These are phyloP conservation scores for Haplosporangium sp. DNA, from an alignment of 371 early-diverging fungal species.

Conservation along the genomic window DNA sequence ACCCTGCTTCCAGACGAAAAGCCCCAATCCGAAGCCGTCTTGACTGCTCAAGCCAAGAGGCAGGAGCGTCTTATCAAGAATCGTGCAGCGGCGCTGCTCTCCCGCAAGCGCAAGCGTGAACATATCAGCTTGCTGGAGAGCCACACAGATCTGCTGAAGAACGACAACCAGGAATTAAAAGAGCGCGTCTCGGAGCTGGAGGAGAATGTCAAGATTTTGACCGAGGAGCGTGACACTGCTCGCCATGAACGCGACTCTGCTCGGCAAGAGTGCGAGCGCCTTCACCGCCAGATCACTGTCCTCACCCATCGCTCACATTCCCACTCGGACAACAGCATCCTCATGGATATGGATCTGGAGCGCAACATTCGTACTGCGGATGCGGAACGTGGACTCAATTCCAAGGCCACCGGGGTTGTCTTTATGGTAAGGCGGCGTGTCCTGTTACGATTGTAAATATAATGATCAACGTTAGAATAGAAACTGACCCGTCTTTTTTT, in stretches of 20 bases:
- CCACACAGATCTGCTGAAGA: slow-evolving; percentile 68
- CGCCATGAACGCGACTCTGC: slow-evolving; percentile 56
- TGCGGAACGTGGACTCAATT: slow-evolving; percentile 51
- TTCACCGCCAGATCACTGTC: slow-evolving; percentile 38
- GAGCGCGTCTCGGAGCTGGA: slow-evolving; percentile 71
- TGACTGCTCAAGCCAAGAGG: slow-evolving; percentile 66
- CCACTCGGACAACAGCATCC: slow-evolving; percentile 21
- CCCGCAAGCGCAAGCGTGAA: slow-evolving; percentile 90
- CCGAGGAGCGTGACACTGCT: slow-evolving; percentile 56
- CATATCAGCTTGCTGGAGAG: slow-evolving; percentile 82
- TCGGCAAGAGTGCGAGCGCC: slow-evolving; percentile 51
- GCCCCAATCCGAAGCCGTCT: slow-evolving; percentile 50
- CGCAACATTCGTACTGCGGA: slow-evolving; percentile 39
- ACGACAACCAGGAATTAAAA: slow-evolving; percentile 71
- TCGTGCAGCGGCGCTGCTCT: slow-evolving; percentile 89
- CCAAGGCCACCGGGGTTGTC: slow-evolving; percentile 68
- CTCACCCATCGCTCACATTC: slow-evolving; percentile 30
- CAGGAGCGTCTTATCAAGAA: slow-evolving; percentile 92
- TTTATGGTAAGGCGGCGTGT: slow-evolving; percentile 68
- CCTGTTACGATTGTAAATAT: background rate
- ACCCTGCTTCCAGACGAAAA: slow-evolving; percentile 46
- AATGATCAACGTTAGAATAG: background rate
- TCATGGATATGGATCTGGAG: slow-evolving; percentile 49
- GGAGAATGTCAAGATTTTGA: slow-evolving; percentile 53
- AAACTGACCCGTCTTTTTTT: slow-evolving; percentile 5